Conservation (phyloP, 2,329 filamentous ascomycete species). For the Triangularia verruculosa region DNA sequence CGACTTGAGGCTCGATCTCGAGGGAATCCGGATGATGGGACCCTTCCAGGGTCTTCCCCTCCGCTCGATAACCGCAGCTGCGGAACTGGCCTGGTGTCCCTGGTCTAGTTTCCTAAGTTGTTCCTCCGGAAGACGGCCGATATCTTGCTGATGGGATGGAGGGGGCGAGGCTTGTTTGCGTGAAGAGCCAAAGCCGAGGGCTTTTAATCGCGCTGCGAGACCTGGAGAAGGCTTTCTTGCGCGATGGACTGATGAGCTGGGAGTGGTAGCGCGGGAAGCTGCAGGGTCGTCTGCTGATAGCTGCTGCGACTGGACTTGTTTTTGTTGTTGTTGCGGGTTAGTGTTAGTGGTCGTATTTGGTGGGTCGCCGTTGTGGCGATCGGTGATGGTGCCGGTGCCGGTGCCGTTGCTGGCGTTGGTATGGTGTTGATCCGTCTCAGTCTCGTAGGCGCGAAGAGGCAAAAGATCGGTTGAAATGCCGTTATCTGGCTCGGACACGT, state of each 20-base stretch:
- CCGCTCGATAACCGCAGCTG: slow-evolving; percentile 53
- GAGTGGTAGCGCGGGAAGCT: slow-evolving; percentile 27
- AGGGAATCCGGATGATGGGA: slow-evolving; percentile 53
- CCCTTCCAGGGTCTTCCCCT: slow-evolving; percentile 72
- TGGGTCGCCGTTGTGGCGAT: not conserved
- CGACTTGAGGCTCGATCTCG: slow-evolving; percentile 33
- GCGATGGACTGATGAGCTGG: slow-evolving; percentile 31
- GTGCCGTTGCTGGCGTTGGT: slow-evolving; percentile 15
- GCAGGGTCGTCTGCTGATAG: slow-evolving; percentile 20
- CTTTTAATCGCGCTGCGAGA: slow-evolving; percentile 62
- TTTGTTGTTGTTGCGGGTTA: slow-evolving; percentile 16
- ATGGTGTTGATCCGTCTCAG: slow-evolving; percentile 16
- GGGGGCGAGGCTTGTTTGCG: slow-evolving; percentile 38
- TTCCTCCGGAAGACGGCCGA: slow-evolving; percentile 68
- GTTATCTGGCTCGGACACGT: slow-evolving; percentile 16
- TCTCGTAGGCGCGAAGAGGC: slow-evolving; percentile 36
- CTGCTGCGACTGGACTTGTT: slow-evolving; percentile 17
- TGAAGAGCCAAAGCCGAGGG: slow-evolving; percentile 56
- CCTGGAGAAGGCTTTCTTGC: slow-evolving; percentile 61
- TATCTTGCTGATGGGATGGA: slow-evolving; percentile 40
- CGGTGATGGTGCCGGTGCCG: slow-evolving; percentile 13
- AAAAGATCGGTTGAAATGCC: slow-evolving; percentile 41
- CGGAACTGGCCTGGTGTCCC: slow-evolving; percentile 58
- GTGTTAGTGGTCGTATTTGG: not conserved
- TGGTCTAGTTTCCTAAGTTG: slow-evolving; percentile 68